Conservation (phyloP, 164 flowering plant genomes). For the Taxillus chinensis region DNA sequence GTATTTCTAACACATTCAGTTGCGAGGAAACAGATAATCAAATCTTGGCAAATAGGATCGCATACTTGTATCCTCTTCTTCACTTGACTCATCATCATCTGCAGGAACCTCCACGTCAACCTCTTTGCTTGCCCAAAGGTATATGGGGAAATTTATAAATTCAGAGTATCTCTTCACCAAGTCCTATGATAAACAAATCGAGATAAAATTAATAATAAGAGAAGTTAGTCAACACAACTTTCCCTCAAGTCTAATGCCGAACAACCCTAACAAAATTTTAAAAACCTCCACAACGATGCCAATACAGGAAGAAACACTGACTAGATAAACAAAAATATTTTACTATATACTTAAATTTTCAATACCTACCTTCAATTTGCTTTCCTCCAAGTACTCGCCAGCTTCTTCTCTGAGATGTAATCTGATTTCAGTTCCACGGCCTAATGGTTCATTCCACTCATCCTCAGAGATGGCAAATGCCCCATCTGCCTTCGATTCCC, state of each 20-base stretch:
- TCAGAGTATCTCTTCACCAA: conserved; percentile 93
- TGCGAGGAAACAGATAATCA: too few relatives aligned
- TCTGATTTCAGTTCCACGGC: conserved; percentile 96
- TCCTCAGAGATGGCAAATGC: conserved; percentile 91
- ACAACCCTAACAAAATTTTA: background rate
- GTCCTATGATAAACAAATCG: conserved; percentile 36
- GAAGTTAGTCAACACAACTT: too few relatives aligned
- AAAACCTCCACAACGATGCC: background rate
- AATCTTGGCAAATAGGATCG: background rate
- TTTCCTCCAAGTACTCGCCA: conserved; percentile 83
- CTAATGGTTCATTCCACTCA: conserved; percentile 85
- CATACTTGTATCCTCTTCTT: conserved; percentile 66
- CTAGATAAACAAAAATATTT: too few relatives aligned
- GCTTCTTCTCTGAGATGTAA: conserved; percentile 91
- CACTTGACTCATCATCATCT: conserved; percentile 82
- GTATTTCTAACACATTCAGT: background rate
- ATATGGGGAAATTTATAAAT: conserved; percentile 92
- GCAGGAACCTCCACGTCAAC: conserved; percentile 90
- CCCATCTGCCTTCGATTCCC: conserved; percentile 99
- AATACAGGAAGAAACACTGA: background rate
- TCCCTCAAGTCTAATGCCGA: too few relatives aligned
- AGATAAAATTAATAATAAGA: too few relatives aligned
- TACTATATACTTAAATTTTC: background rate
- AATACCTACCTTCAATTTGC: conserved; percentile 71
- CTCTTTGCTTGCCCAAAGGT: conserved; percentile 85